A percentile compares a stretch with the other conserved stretches of the same genome.
Evolutionary conservation across 345 rosid species (phyloP).

Genomic region (Eucalyptus erythrocorys): DNA sequence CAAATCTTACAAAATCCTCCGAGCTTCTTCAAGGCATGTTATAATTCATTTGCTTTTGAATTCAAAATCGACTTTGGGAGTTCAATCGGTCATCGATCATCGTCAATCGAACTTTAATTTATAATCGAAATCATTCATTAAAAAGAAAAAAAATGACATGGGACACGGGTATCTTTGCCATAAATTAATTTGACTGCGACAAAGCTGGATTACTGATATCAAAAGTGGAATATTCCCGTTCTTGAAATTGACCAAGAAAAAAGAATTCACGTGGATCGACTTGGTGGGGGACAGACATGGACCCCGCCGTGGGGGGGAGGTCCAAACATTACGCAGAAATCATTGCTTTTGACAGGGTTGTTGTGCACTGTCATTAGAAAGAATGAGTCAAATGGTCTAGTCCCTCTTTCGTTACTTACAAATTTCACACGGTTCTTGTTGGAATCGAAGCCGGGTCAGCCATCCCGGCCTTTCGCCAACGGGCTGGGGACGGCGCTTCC

Average conservation of each 20-base stretch:
- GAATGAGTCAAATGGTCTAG: not conserved
- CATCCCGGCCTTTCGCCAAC: not conserved
- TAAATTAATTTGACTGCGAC: not conserved
- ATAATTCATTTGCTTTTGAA: not conserved
- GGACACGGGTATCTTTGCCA: not conserved
- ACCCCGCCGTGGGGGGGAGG: not conserved
- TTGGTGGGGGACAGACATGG: not conserved
- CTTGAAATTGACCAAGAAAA: not conserved
- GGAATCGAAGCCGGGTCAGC: not conserved
- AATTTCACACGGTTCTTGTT: not conserved
- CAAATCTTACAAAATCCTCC: not conserved
- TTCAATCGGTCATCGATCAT: not conserved
- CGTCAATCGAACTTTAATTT: no score
- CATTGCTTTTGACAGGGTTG: not conserved
- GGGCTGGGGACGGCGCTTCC: not conserved
- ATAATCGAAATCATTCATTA: no score
- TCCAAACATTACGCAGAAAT: not conserved
- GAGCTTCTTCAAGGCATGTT: not conserved
- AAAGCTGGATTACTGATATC: not conserved
- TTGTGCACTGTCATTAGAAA: not conserved
- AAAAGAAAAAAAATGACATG: no score
- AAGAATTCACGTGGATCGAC: fast-evolving
- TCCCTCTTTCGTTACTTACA: not conserved
- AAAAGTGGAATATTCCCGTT: not conserved
- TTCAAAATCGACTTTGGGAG: not conserved